Evolutionary conservation across 2,329 filamentous ascomycete genomes (phyloP), one percentile per base, ranked within the genome.

Genomic region (Bipolaris gigantea): DNA sequence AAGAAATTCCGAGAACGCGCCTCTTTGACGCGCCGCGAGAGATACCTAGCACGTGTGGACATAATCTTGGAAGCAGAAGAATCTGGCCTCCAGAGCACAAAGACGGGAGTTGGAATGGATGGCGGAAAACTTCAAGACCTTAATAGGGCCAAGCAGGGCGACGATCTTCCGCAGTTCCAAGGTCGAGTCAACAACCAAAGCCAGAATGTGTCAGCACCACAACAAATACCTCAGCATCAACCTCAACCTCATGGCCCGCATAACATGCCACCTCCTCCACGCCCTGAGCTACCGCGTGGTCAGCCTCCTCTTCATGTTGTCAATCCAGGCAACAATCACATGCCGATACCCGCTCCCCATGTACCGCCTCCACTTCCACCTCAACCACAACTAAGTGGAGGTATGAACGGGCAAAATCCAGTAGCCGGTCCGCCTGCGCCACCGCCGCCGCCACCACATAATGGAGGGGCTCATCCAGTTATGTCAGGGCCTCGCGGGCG

Each of bases 1-100:
- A 57, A 67, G 16, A 55, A 65, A 21, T 70, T 48, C 11, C 27
- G 38, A 25, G 46, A 48, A 13, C 25, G 38, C 19, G 15, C 56
- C 16, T 35, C n/a, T 0, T 39, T 67, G 35, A 57, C 51, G n/a
- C 53, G 56, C 2, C 42, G 21, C 1, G 23, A 61, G 25, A 57
- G 59, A 50, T 48, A 62, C 25, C 58, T 70, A 7, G 56, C 53
- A 19, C 57, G 64, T 35, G 63, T 74, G 4, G 60, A 65, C 19
- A 54, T 74, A 7, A 64, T 74, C 10, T 56, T 74, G 15, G 60
- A 71, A 44, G 69, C 69, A 2, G 66, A 66, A 19, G 51, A 62
- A 5, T 65, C 65, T 33, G 58, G 59, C 0, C 57, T 61, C 4
- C 44, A 54, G 13, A 57, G 59, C 33, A 33, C 39, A 11, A 62